These are phyloP conservation scores for Pichia inconspicua DNA, from an alignment of 1,139 yeast genomes.

Conservation along the genomic window DNA sequence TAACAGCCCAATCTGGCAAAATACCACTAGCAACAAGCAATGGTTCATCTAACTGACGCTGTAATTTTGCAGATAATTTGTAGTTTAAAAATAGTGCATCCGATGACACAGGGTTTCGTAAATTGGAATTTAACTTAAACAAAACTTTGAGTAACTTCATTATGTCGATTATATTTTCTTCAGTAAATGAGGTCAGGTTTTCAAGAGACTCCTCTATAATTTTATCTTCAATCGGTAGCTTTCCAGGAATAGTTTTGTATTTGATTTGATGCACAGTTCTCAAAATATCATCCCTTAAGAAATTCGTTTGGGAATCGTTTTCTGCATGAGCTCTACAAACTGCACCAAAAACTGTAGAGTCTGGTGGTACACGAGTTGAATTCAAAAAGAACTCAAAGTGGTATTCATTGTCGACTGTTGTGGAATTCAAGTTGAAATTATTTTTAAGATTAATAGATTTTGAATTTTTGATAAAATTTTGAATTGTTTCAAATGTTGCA, in stretches of 20 bases:
- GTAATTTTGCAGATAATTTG: slow-evolving; percentile 78
- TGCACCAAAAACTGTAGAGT: slow-evolving; percentile 77
- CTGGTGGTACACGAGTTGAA: slow-evolving; percentile 56
- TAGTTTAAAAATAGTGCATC: slow-evolving; percentile 58
- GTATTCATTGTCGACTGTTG: slow-evolving; percentile 26
- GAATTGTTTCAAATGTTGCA: slow-evolving; percentile 72
- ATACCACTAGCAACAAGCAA: slow-evolving; percentile 81
- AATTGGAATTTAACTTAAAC: slow-evolving; percentile 37
- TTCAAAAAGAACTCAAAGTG: slow-evolving; percentile 55
- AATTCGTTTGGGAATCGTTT: slow-evolving; percentile 28
- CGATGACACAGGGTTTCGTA: slow-evolving; percentile 32
- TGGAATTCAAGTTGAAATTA: slow-evolving; percentile 18
- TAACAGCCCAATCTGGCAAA: slow-evolving; percentile 79
- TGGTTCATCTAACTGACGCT: slow-evolving; percentile 85
- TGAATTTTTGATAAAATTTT: slow-evolving; percentile 45
- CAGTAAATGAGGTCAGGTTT: slow-evolving; percentile 31
- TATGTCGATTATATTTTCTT: slow-evolving; percentile 40
- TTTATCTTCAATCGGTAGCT: slow-evolving; percentile 4
- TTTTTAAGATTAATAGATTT: slow-evolving; percentile 5
- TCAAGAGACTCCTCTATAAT: slow-evolving; percentile 23
- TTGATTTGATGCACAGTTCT: slow-evolving; percentile 43
- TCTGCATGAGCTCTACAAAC: slow-evolving; percentile 47
- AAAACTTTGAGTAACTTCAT: slow-evolving; percentile 50
- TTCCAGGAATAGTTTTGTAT: slow-evolving; percentile 39
- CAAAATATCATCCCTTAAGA: slow-evolving; percentile 33